Percentiles rank a stretch among this genome's conserved stretches.
These are phyloP conservation scores for Candida anutae DNA, from an alignment of 1,139 yeast species.

Conservation along the genomic window DNA sequence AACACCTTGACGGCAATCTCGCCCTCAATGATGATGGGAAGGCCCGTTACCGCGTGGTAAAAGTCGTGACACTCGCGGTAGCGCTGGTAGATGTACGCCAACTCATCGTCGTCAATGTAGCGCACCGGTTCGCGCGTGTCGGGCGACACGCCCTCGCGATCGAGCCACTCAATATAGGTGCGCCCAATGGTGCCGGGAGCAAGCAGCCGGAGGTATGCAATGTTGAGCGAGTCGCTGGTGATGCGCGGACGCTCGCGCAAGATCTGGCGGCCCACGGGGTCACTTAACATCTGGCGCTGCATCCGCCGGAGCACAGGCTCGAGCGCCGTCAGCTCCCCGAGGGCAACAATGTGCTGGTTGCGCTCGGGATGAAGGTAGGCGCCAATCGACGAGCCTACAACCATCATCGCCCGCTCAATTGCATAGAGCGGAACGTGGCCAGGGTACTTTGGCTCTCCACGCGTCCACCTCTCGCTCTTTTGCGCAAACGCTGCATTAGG, in stretches of 20 bases:
- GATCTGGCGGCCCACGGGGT: slow-evolving; percentile 69
- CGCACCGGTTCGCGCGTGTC: slow-evolving; percentile 87
- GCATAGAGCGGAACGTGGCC: slow-evolving; percentile 73
- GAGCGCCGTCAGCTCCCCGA: slow-evolving; percentile 89
- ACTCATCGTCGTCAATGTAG: slow-evolving; percentile 81
- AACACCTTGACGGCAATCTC: slow-evolving; percentile 90
- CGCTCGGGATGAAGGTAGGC: slow-evolving; percentile 78
- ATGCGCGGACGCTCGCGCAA: slow-evolving; percentile 77
- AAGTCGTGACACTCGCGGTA: slow-evolving; percentile 97
- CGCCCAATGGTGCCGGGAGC: slow-evolving; percentile 75
- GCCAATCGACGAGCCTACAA: slow-evolving; percentile 73
- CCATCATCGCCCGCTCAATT: slow-evolving; percentile 57
- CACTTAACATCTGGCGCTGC: slow-evolving; percentile 67
- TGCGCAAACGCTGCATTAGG: slow-evolving; percentile 24
- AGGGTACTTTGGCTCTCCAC: slow-evolving; percentile 51
- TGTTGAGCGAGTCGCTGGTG: slow-evolving; percentile 61
- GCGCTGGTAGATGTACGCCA: slow-evolving; percentile 85
- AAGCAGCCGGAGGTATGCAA: slow-evolving; percentile 49
- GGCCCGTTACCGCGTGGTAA: slow-evolving; percentile 85
- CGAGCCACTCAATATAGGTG: slow-evolving; percentile 74
- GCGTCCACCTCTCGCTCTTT: slow-evolving; percentile 14
- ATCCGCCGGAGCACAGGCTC: slow-evolving; percentile 55
- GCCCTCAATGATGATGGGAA: slow-evolving; percentile 90
- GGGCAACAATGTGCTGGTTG: slow-evolving; percentile 78
- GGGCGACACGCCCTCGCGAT: slow-evolving; percentile 84